These are phyloP conservation scores for Kwoniella sp. DNA, from an alignment of 768 basidiomycete genomes.

Conservation along the genomic window DNA sequence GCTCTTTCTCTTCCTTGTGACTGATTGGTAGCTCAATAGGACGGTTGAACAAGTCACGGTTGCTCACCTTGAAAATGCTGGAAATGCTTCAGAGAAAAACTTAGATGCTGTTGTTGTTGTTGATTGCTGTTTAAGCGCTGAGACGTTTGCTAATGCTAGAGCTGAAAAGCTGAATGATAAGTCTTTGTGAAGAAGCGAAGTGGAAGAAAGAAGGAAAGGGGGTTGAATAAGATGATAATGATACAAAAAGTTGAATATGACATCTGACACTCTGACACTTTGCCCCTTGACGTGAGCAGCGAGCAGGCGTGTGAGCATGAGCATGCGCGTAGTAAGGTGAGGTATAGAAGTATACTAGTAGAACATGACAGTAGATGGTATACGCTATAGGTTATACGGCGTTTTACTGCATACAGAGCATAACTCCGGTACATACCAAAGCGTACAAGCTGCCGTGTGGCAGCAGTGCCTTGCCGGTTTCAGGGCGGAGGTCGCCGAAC, in stretches of 20 bases:
- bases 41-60: too few species aligned
- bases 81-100: background rate
- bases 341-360: too few species aligned
- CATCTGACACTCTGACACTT: background rate
- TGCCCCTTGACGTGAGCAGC: background rate
- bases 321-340: background rate
- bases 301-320: background rate
- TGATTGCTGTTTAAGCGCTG: background rate
- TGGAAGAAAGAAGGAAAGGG: background rate
- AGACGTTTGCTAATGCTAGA: too few species aligned
- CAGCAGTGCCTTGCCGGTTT: background rate
- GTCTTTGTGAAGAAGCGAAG: background rate
- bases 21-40: too few species aligned
- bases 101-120: background rate
- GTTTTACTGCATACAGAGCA: background rate
- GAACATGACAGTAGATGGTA: slow-evolving; percentile 1
- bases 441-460: background rate
- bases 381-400: too few species aligned
- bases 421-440: slow-evolving; percentile 3
- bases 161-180: background rate
- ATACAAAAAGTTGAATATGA: slow-evolving; percentile 16
- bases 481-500: background rate
- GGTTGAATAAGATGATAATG: background rate
- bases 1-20: too few species aligned
- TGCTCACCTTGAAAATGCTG: slow-evolving; percentile 11